phyloP scores from a whole-genome alignment of 306 rosid species.

The Quercus gilva region DNA sequence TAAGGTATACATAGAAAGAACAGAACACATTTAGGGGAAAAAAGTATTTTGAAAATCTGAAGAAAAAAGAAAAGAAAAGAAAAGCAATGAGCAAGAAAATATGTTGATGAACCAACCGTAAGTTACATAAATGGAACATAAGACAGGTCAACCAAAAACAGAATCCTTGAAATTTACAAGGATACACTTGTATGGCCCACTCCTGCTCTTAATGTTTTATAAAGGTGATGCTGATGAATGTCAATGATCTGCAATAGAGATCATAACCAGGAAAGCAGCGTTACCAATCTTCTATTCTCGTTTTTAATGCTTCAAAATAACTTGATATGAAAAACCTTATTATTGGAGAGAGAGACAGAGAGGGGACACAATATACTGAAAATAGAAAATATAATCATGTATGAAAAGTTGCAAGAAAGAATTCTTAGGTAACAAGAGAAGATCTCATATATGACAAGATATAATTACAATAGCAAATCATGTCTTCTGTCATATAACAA shows the following conservation, averaged over 20 bases:
- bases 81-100: no score
- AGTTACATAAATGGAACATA: no score
- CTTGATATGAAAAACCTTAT: not conserved
- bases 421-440: not conserved
- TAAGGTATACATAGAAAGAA: no score
- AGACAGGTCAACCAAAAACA: constrained; percentile 1
- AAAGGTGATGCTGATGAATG: constrained; percentile 63
- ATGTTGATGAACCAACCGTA: no score
- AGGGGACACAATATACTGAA: not conserved
- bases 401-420: not conserved
- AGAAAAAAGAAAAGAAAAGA: no score
- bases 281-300: constrained; percentile 3
- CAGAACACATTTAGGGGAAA: no score
- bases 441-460: not conserved
- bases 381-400: not conserved
- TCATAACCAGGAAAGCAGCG: constrained; percentile 20
- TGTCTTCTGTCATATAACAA: no score
- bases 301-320: constrained; percentile 11
- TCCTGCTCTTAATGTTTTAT: constrained; percentile 88
- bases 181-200: constrained; percentile 91
- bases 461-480: no score
- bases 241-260: constrained; percentile 82
- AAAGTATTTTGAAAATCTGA: no score
- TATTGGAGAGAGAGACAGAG: not conserved
- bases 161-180: constrained; percentile 21